Percentiles rank a stretch among this genome's conserved stretches.
phyloP scores from a whole-genome alignment of 2,329 filamentous ascomycete species.

The Chaetomiaceae sp. region DNA sequence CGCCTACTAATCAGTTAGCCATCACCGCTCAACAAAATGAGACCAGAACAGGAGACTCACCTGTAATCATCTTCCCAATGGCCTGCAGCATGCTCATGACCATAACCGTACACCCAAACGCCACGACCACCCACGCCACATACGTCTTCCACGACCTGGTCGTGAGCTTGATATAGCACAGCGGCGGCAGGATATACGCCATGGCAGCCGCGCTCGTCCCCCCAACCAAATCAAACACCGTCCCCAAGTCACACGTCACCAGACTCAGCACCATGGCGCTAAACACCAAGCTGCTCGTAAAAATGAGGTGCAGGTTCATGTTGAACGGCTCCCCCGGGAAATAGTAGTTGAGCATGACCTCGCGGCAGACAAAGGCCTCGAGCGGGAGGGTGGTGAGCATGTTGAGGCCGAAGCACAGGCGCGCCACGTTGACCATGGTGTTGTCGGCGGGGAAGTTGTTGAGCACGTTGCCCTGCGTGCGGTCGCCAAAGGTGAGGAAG shows the following conservation, averaged over 20 bases:
- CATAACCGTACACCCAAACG: slow-evolving; percentile 31
- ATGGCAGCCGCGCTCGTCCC: slow-evolving; percentile 91
- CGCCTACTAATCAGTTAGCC: slow-evolving; percentile 21
- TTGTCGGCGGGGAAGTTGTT: slow-evolving; percentile 96
- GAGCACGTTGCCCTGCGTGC: slow-evolving; percentile 89
- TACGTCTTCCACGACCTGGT: slow-evolving; percentile 46
- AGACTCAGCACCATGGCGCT: slow-evolving; percentile 72
- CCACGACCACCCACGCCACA: slow-evolving; percentile 28
- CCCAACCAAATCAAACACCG: slow-evolving; percentile 93
- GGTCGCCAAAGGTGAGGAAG: slow-evolving; percentile 88
- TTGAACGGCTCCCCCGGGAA: slow-evolving; percentile 69
- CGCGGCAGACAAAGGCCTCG: slow-evolving; percentile 94
- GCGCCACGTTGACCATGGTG: slow-evolving; percentile 87
- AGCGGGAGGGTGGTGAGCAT: slow-evolving; percentile 97
- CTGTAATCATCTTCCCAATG: slow-evolving; percentile 30
- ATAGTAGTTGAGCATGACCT: slow-evolving; percentile 89
- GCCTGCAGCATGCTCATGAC: slow-evolving; percentile 30
- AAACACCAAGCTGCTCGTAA: slow-evolving; percentile 79
- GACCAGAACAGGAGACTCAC: slow-evolving; percentile 15
- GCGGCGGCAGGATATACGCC: slow-evolving; percentile 89
- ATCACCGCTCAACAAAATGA: not conserved
- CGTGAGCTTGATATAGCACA: slow-evolving; percentile 93
- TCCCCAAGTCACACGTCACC: slow-evolving; percentile 86
- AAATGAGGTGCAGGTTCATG: slow-evolving; percentile 76
- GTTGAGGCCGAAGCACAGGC: slow-evolving; percentile 93